phyloP scores from a whole-genome alignment of 495 filamentous ascomycete species.

The Hypoxylon trugodes region DNA sequence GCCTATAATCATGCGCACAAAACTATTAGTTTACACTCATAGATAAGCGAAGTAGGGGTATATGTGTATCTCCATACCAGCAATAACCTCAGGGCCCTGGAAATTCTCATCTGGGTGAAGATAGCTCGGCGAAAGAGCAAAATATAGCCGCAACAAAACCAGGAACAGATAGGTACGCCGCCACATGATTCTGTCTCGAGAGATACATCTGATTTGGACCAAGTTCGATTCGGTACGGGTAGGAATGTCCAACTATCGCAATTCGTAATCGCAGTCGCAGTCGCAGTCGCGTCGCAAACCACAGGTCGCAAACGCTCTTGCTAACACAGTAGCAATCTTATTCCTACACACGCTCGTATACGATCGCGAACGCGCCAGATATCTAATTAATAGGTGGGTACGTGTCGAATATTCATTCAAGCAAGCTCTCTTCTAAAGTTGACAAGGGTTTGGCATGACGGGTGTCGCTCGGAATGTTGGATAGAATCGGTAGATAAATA shows the following conservation, averaged over 20 bases:
- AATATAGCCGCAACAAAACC: slow-evolving; percentile 87
- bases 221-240: too few species aligned
- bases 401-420: not conserved
- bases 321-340: not conserved
- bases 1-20: slow-evolving; percentile 60
- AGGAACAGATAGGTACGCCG: slow-evolving; percentile 87
- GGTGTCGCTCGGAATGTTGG: not conserved
- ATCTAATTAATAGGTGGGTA: not conserved
- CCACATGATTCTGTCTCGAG: slow-evolving; percentile 71
- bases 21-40: slow-evolving; percentile 24
- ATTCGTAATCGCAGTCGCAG: slow-evolving; percentile 1
- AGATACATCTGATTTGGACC: slow-evolving; percentile 38
- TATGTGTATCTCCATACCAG: slow-evolving; percentile 67
- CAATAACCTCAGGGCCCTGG: slow-evolving; percentile 95
- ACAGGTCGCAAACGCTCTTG: too few species aligned
- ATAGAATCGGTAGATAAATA: not conserved
- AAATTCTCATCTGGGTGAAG: slow-evolving; percentile 99
- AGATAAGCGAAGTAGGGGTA: not conserved
- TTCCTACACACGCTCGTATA: not conserved
- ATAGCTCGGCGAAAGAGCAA: slow-evolving; percentile 93
- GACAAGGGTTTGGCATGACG: slow-evolving; percentile 4
- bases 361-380: slow-evolving; percentile 5
- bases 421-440: not conserved
- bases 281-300: slow-evolving; percentile 6
- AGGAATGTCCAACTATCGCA: too few species aligned